Conservation (phyloP, 345 rosid genomes). For the Psidium guajava region DNA sequence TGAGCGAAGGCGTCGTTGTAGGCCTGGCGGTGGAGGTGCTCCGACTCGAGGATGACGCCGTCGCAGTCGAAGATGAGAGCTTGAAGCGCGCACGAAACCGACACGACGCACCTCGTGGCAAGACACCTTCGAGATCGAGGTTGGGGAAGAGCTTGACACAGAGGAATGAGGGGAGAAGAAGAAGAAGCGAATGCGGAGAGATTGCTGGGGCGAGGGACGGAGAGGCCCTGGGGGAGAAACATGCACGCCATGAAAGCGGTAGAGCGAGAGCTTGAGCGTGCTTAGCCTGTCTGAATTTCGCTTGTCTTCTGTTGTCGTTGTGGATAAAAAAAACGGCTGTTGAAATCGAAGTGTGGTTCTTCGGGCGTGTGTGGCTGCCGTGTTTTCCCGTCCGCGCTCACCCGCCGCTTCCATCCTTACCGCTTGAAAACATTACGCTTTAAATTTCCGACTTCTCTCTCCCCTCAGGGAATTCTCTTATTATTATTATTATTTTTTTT, state of each 20-base stretch:
- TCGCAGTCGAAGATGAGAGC: conserved; percentile 92
- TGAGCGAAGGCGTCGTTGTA: conserved; percentile 87
- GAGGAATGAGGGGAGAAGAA: neutral
- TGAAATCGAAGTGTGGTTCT: neutral
- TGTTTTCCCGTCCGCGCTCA: neutral
- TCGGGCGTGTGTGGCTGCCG: neutral
- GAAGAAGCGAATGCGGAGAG: neutral
- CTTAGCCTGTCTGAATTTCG: neutral
- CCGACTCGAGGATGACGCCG: conserved; percentile 88
- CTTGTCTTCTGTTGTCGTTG: neutral
- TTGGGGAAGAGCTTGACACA: neutral
- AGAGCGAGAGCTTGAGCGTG: neutral
- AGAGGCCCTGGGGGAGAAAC: neutral
- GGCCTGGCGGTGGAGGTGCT: conserved; percentile 88
- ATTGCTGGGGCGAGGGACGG: neutral
- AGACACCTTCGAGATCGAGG: neutral
- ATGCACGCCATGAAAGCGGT: neutral
- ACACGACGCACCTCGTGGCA: neutral
- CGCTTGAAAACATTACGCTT: too few relatives aligned
- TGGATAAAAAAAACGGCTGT: neutral
- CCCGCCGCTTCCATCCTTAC: too few relatives aligned
- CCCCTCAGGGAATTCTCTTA: too few relatives aligned
- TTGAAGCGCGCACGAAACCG: conserved; percentile 34
- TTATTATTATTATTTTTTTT: too few relatives aligned
- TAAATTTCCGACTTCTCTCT: too few relatives aligned